Base-by-base conservation (phyloP, 2,329 filamentous ascomycete species). In the Shiraia bambusicola region DNA sequence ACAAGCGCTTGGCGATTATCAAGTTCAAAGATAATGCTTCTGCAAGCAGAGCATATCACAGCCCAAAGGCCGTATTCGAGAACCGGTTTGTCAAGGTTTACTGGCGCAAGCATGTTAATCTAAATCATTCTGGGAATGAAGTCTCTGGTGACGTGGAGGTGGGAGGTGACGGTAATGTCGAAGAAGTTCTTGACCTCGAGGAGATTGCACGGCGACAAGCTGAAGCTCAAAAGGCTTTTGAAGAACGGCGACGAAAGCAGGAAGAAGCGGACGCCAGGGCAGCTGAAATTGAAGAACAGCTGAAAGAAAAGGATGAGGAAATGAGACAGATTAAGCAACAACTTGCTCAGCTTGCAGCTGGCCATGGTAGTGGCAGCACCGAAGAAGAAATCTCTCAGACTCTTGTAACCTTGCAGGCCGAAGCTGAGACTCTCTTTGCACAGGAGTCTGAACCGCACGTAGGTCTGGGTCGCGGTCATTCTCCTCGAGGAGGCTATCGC, bases 81-180 rank as follows among this genome's bases (percentile, higher is more conserved):
- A 93, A 92, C 54, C 77, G 88, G 9, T 93, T 93, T 55, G 88
- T 93, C 34, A 91, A 89, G 57, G 84, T 92, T 0, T 90, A 85
- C 57, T 92, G 87, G 87, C 78, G 82, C 60, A 84, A 81, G 54
- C 69, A 75, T 5, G 53, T 61, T 12, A 30, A n/a, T 36, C 12
- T 38, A 26, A 6, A 31, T 2, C 22, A 16, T 22, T 22, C 8
- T 22, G 8, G 19, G 19, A 22, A 22, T 22, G 19, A 22, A 8
- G 19, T 22, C 4, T 5, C 8, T 22, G 19, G 8, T 8, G 19
- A 22, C 8, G 24, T 10, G 3, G 7, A 8, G 14, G 24, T 6
- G 16, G 17, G 31, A 12, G 22, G 9, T 41, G 40, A 41, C 7
- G 53, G 50, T 3, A 52, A 62, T 2, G 58, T 60, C 46, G 50